Percentiles rank a stretch among this genome's conserved stretches.
phyloP scores from a whole-genome alignment of 2,329 filamentous ascomycete species.

The Cladosporium sphaerospermum region DNA sequence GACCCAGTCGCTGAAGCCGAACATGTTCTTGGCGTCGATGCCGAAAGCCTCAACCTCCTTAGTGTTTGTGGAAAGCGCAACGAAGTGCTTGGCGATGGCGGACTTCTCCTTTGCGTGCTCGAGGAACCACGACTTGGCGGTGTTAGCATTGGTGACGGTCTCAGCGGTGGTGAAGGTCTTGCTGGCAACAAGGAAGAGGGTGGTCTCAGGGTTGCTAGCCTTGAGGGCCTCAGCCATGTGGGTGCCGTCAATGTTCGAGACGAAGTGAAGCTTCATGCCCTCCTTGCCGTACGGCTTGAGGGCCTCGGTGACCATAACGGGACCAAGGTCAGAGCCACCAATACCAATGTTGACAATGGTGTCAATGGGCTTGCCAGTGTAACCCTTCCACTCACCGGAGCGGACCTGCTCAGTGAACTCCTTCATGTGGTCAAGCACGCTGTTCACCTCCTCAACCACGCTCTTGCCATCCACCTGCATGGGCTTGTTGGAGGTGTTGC shows the following conservation, averaged over 20 bases:
- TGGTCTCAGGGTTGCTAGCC: constrained; percentile 88
- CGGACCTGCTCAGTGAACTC: constrained; percentile 93
- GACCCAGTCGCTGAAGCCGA: constrained; percentile 97
- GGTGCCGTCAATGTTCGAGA: constrained; percentile 98
- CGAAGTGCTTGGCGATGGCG: constrained; percentile 94
- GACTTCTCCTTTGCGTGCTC: constrained; percentile 67
- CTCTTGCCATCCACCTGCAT: constrained; percentile 84
- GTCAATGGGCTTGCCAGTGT: constrained; percentile 92
- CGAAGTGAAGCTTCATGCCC: constrained; percentile 88
- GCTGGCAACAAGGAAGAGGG: constrained; percentile 96
- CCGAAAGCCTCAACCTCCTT: constrained; percentile 95
- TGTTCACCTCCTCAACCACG: constrained; percentile 88
- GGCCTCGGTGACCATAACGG: constrained; percentile 98
- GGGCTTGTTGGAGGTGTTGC: constrained; percentile 77
- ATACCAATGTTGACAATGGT: constrained; percentile 98
- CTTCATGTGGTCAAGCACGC: constrained; percentile 94
- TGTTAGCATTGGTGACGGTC: constrained; percentile 94
- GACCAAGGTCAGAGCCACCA: constrained; percentile 93
- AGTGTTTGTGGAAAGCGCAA: constrained; percentile 94
- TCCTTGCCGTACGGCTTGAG: constrained; percentile 88
- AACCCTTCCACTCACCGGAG: constrained; percentile 94
- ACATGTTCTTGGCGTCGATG: constrained; percentile 99
- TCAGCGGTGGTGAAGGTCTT: constrained; percentile 99
- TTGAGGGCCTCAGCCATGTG: constrained; percentile 92
- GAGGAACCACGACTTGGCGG: constrained; percentile 95